A percentile compares a stretch with the other conserved stretches of the same genome.
Evolutionary conservation across 345 rosid genomes (phyloP).

Genomic region (Chamaenerion angustifolium): DNA sequence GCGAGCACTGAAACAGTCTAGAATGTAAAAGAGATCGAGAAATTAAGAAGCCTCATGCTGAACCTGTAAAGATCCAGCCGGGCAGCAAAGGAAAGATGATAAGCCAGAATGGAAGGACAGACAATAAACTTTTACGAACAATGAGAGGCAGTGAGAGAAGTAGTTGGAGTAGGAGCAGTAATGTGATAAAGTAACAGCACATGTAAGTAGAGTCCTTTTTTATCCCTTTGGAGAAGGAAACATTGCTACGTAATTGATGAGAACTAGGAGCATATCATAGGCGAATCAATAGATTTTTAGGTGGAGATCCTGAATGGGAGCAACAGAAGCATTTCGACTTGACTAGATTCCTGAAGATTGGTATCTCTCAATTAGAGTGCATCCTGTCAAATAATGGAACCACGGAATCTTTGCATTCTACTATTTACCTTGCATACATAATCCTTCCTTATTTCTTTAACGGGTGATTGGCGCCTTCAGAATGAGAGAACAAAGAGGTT

Average conservation of each 20-base stretch:
- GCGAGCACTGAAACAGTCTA: too few relatives aligned
- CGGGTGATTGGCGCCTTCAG: conserved; percentile 96
- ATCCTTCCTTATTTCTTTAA: conserved; percentile 90
- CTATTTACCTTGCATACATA: conserved; percentile 94
- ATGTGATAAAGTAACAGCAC: too few relatives aligned
- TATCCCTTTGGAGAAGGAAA: background rate
- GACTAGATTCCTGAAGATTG: background rate
- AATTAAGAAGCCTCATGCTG: too few relatives aligned
- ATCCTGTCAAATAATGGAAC: conserved; percentile 4
- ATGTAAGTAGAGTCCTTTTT: background rate
- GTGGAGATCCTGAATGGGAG: background rate
- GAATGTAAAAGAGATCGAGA: too few relatives aligned
- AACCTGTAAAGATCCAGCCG: too few relatives aligned
- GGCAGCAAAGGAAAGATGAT: too few relatives aligned
- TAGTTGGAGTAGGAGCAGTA: too few relatives aligned
- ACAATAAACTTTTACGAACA: too few relatives aligned
- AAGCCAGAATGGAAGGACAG: too few relatives aligned
- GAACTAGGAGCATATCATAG: background rate
- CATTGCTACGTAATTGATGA: background rate
- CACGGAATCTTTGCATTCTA: conserved; percentile 5
- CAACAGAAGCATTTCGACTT: background rate
- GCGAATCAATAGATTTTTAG: background rate
- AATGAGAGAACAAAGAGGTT: conserved; percentile 68
- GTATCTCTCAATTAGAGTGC: conserved; percentile 3
- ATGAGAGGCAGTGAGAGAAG: too few relatives aligned